Conservation (phyloP, 208 protist genomes). For the Acanthamoeba lenticulata region DNA sequence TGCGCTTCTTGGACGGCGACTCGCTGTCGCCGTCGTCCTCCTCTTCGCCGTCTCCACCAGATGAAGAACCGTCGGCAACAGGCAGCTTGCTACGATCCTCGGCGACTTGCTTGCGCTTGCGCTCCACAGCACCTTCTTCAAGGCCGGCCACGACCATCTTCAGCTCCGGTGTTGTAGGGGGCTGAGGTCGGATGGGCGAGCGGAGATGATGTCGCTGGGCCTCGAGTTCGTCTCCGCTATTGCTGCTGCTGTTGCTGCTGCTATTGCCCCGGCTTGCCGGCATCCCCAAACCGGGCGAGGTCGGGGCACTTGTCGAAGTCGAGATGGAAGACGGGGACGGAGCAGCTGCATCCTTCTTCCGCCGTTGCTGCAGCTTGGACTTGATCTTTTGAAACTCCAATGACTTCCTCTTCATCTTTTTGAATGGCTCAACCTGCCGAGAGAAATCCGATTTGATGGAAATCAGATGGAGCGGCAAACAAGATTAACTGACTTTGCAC, state of each 20-base stretch:
- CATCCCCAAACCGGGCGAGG: neutral
- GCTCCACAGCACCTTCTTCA: neutral
- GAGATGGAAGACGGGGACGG: neutral
- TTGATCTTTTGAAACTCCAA: slow-evolving; percentile 46
- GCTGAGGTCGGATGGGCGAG: neutral
- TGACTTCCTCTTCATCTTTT: slow-evolving; percentile 49
- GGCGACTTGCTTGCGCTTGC: neutral
- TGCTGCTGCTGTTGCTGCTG: slow-evolving; percentile 22
- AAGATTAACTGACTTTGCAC: neutral
- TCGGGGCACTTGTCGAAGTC: neutral
- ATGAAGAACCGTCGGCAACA: neutral
- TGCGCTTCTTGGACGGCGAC: slow-evolving; percentile 1
- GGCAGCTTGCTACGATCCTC: neutral
- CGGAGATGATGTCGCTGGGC: neutral
- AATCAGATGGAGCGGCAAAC: neutral
- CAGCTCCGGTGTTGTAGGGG: neutral
- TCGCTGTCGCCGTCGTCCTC: neutral
- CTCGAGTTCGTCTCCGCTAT: slow-evolving; percentile 17
- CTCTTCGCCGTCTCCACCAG: neutral
- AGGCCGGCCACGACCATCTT: slow-evolving; percentile 27
- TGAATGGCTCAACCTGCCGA: neutral
- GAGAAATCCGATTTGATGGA: neutral
- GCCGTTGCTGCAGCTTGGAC: neutral
- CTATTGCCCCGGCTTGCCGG: neutral
- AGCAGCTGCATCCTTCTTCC: neutral